Evolutionary conservation across 2,329 filamentous ascomycete species (phyloP).

Genomic region (Ophiostoma sp.): DNA sequence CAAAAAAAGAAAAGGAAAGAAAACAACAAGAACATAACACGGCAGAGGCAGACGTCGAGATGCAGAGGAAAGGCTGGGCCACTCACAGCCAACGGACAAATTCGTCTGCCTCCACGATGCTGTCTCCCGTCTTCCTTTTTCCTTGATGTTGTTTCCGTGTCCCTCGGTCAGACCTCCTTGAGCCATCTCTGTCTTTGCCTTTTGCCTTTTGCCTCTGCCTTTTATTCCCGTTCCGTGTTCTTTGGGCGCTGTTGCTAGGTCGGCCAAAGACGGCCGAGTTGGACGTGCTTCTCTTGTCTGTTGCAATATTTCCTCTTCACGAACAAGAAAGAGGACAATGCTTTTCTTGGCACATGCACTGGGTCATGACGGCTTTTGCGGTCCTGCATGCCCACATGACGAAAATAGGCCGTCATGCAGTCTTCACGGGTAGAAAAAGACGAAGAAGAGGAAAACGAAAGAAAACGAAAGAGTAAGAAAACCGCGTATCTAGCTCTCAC

Average conservation of each 20-base stretch:
- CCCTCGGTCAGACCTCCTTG: constrained; percentile 16
- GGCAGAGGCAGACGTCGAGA: not conserved
- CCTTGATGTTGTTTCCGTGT: not conserved
- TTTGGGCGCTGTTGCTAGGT: not conserved
- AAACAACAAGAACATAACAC: not conserved
- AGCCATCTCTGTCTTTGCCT: not conserved
- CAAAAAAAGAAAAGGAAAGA: not conserved
- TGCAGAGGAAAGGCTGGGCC: not conserved
- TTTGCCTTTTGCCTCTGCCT: not conserved
- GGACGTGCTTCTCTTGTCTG: not conserved
- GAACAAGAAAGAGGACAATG: not conserved
- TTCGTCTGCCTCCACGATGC: not conserved
- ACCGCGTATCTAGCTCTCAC: not conserved
- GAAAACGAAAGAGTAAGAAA: not conserved
- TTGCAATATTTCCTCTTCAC: not conserved
- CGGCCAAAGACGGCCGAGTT: not conserved
- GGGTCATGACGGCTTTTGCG: not conserved
- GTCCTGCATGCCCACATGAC: not conserved
- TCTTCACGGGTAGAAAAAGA: not conserved
- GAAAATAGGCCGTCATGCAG: not conserved
- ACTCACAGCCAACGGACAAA: not conserved
- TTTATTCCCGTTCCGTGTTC: constrained; percentile 1
- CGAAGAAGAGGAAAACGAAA: not conserved
- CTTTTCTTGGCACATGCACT: constrained; percentile 22
- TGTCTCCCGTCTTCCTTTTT: not conserved